Evolutionary conservation across 2,329 filamentous ascomycete genomes (phyloP).

Genomic region (Aspergillus quadricinctus): DNA sequence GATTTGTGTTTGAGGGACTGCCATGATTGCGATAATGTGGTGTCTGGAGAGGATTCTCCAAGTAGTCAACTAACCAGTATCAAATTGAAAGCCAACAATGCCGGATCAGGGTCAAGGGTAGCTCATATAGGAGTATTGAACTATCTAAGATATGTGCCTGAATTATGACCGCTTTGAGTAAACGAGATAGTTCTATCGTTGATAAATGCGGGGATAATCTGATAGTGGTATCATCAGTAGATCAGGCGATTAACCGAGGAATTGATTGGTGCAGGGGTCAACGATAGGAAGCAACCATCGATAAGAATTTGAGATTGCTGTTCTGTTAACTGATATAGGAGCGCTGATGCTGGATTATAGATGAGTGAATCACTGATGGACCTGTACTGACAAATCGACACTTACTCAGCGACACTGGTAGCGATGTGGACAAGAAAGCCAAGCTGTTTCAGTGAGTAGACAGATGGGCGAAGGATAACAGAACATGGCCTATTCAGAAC

Average conservation of each 20-base stretch:
- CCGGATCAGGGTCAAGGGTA: neutral
- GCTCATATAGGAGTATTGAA: neutral
- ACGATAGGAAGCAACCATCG: neutral
- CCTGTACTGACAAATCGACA: neutral
- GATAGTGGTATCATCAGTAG: conserved; percentile 3
- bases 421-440: neutral
- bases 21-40: conserved; percentile 6
- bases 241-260: neutral
- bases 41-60: neutral
- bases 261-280: neutral
- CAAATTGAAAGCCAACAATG: neutral
- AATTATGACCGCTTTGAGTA: neutral
- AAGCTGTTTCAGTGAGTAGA: neutral
- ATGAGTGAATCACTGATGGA: neutral
- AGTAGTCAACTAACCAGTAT: neutral
- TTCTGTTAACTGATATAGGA: neutral
- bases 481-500: neutral
- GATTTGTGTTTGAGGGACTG: conserved; percentile 23
- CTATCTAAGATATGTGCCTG: neutral
- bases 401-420: neutral
- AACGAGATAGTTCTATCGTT: neutral
- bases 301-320: neutral
- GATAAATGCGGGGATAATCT: conserved; percentile 15
- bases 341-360: neutral
- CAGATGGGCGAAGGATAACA: neutral